These are phyloP conservation scores for Elaeis guineensis DNA, from an alignment of 176 grass and related monocot genomes.

Conservation along the genomic window DNA sequence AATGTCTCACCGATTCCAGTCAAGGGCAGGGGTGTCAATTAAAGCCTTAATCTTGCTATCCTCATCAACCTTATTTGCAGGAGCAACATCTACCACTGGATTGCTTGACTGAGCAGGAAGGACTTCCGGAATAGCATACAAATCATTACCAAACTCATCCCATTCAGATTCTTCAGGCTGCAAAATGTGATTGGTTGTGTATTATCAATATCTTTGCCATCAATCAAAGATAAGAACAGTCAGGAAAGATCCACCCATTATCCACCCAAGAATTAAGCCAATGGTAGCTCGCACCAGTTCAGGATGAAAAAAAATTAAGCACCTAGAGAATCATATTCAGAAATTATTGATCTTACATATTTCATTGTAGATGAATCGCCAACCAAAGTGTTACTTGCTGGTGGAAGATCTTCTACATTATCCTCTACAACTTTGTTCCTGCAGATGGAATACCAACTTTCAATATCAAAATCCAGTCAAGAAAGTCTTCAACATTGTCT, in stretches of 20 bases:
- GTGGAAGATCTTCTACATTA: constrained; percentile 48
- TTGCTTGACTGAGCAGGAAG: constrained; percentile 45
- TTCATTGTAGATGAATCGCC: constrained; percentile 50
- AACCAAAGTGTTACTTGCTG: constrained; percentile 32
- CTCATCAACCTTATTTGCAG: constrained; percentile 74
- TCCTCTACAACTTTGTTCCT: constrained; percentile 65
- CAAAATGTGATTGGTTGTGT: constrained; percentile 24
- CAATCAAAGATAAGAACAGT: too few relatives aligned
- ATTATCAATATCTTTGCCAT: too few relatives aligned
- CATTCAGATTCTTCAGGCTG: constrained; percentile 97
- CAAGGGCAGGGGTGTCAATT: constrained; percentile 68
- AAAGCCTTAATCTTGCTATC: constrained; percentile 94
- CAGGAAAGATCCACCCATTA: neutral
- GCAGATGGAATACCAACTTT: constrained; percentile 12
- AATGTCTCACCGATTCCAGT: constrained; percentile 61
- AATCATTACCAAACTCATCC: constrained; percentile 93
- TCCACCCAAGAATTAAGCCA: neutral
- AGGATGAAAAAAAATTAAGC: neutral
- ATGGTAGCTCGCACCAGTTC: neutral
- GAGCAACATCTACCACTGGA: constrained; percentile 37
- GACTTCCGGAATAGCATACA: constrained; percentile 62
- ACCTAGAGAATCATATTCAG: neutral
- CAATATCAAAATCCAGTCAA: constrained; percentile 15
- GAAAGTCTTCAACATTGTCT: constrained; percentile 14
- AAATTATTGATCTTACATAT: constrained; percentile 53